phyloP scores from a whole-genome alignment of 148 eudicot species.

The Selenicereus undatus region DNA sequence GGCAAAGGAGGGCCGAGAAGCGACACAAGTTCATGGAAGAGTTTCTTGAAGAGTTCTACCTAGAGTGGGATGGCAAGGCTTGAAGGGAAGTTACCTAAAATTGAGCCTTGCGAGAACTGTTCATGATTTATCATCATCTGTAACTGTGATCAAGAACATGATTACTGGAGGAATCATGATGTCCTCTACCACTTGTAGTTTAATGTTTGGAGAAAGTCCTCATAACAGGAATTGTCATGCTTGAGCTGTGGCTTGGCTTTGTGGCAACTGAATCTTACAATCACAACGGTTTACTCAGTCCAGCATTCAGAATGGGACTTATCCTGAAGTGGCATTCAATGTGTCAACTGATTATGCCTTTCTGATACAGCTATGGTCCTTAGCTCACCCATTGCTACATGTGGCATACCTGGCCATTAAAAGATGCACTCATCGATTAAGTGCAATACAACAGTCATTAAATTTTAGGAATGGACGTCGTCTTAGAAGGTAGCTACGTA shows the following conservation, averaged over 20 bases:
- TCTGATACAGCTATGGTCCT: neutral
- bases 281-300: neutral
- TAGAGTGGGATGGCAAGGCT: conserved; percentile 80
- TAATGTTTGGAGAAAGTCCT: neutral
- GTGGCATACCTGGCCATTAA: no score
- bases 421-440: no score
- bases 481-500: no score
- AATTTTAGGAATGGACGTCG: no score
- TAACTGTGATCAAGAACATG: neutral
- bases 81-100: conserved; percentile 29
- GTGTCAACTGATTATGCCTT: neutral
- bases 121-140: neutral
- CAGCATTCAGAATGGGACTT: neutral
- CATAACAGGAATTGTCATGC: neutral
- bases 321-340: neutral
- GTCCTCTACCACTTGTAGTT: neutral
- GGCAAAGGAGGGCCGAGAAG: conserved; percentile 71
- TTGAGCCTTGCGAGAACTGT: conserved; percentile 5
- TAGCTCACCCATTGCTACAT: no score
- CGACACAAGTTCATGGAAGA: conserved; percentile 97
- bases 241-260: neutral
- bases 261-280: conserved; percentile 1
- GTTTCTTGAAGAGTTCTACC: conserved; percentile 71
- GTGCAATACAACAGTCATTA: no score
- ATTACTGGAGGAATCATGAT: neutral